These are phyloP conservation scores for Manihot esculenta DNA, from an alignment of 441 rosid genomes.

Conservation along the genomic window DNA sequence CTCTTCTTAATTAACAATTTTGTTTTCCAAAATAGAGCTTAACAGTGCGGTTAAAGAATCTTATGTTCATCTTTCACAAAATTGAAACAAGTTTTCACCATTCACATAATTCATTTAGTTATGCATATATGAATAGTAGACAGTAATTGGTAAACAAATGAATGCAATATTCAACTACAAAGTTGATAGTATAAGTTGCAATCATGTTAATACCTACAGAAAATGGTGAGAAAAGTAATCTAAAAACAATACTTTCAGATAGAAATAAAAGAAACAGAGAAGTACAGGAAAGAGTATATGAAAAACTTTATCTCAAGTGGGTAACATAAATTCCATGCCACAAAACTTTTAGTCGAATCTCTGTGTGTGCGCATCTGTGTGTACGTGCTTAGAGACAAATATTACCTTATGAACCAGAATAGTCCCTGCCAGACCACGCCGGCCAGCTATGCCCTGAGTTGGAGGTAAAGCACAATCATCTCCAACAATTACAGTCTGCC, in stretches of 20 bases:
- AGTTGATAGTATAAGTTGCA: background rate
- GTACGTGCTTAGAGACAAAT: slow-evolving; percentile 23
- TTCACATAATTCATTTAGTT: background rate
- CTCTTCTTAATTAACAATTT: background rate
- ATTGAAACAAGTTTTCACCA: no score
- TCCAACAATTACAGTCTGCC: slow-evolving; percentile 90
- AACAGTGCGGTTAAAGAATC: slow-evolving; percentile 5
- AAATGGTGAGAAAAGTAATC: background rate
- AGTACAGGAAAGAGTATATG: background rate
- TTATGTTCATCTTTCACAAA: slow-evolving; percentile 1
- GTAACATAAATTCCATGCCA: background rate
- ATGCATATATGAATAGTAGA: background rate
- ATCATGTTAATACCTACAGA: background rate
- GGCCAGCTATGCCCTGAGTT: slow-evolving; percentile 82
- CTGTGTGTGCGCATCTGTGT: background rate
- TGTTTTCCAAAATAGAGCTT: background rate
- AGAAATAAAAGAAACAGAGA: background rate
- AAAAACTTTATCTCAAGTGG: background rate
- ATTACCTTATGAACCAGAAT: slow-evolving; percentile 86
- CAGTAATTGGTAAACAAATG: background rate
- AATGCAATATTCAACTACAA: background rate
- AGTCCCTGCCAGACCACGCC: slow-evolving; percentile 98
- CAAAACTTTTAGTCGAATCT: slow-evolving; percentile 1
- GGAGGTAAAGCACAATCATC: slow-evolving; percentile 99
- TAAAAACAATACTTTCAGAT: background rate